These are phyloP conservation scores for Ustilago shanxiensis DNA, from an alignment of 1,284 basidiomycete species.

Conservation along the genomic window DNA sequence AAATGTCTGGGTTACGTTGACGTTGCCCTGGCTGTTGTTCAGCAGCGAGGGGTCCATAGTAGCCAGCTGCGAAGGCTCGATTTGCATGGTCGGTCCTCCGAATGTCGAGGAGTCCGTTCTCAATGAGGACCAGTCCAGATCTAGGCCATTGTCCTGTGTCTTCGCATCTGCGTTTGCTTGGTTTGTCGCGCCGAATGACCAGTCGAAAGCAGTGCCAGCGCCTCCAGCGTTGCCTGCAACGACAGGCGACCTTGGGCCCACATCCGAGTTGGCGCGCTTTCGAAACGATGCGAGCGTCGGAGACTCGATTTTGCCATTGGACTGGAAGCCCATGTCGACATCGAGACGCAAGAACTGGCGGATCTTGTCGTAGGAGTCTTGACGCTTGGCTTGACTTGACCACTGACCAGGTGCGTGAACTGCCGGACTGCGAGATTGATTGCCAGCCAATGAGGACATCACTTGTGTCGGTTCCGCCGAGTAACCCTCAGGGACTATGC, in stretches of 20 bases:
- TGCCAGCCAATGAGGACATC: conserved; percentile 40
- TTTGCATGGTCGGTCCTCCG: conserved; percentile 1
- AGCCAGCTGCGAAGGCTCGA: conserved; percentile 23
- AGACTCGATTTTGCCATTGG: conserved; percentile 44
- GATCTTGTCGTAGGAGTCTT: conserved; percentile 61
- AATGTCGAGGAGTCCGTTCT: conserved; percentile 23
- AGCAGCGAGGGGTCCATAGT: conserved; percentile 52
- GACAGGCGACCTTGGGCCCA: conserved; percentile 51
- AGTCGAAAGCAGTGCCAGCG: conserved; percentile 37
- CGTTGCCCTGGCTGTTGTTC: conserved; percentile 12
- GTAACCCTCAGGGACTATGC: conserved; percentile 38
- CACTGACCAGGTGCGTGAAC: conserved; percentile 41
- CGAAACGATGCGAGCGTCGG: conserved; percentile 47
- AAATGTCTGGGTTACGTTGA: conserved; percentile 21
- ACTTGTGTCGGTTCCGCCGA: conserved; percentile 29
- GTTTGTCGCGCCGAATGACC: conserved; percentile 30
- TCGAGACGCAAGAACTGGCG: conserved; percentile 58
- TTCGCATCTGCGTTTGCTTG: conserved; percentile 20
- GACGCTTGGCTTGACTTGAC: conserved; percentile 56
- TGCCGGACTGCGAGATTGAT: conserved; percentile 13
- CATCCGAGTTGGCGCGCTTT: conserved; percentile 57
- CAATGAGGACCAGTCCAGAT: conserved; percentile 33
- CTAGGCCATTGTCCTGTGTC: conserved; percentile 9
- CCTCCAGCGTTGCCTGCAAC: conserved; percentile 27
- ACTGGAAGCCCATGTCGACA: conserved; percentile 61